Conservation (phyloP, 1,284 basidiomycete species). For the Somion occarium region DNA sequence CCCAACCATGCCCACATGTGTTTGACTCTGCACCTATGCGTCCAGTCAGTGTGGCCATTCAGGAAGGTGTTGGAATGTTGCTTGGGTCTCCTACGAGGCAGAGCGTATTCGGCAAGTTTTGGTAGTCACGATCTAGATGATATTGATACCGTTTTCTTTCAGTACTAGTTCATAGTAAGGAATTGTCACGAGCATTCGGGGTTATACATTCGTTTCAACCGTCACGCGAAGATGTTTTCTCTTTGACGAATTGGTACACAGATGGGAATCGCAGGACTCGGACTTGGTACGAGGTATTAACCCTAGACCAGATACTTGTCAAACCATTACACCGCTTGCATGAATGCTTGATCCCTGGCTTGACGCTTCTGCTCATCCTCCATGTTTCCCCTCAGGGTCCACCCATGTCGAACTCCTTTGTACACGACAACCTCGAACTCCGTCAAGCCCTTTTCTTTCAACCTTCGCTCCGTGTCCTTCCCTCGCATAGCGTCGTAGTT, state of each 20-base stretch:
- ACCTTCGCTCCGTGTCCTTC: neutral
- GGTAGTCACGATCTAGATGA: conserved; percentile 36
- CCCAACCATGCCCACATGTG: conserved; percentile 72
- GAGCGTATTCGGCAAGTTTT: conserved; percentile 65
- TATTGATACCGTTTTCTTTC: neutral
- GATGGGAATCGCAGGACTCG: too few relatives aligned
- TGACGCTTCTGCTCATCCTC: neutral
- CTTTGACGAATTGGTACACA: too few relatives aligned
- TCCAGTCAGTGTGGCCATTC: conserved; percentile 69
- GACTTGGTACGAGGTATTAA: too few relatives aligned
- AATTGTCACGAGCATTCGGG: too few relatives aligned
- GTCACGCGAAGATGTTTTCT: too few relatives aligned
- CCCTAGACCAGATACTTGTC: neutral
- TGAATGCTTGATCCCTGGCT: neutral
- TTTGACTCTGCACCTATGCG: conserved; percentile 72
- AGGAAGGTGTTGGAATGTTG: conserved; percentile 62
- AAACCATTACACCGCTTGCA: neutral
- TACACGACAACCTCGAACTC: neutral
- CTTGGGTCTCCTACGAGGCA: conserved; percentile 43
- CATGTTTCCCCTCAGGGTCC: neutral
- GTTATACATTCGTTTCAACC: too few relatives aligned
- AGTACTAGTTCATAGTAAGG: too few relatives aligned
- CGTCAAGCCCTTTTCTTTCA: neutral
- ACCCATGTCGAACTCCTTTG: neutral
- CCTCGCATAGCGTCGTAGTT: neutral